phyloP scores from a whole-genome alignment of 257 asterid species.

The Leonotis leonurus region DNA sequence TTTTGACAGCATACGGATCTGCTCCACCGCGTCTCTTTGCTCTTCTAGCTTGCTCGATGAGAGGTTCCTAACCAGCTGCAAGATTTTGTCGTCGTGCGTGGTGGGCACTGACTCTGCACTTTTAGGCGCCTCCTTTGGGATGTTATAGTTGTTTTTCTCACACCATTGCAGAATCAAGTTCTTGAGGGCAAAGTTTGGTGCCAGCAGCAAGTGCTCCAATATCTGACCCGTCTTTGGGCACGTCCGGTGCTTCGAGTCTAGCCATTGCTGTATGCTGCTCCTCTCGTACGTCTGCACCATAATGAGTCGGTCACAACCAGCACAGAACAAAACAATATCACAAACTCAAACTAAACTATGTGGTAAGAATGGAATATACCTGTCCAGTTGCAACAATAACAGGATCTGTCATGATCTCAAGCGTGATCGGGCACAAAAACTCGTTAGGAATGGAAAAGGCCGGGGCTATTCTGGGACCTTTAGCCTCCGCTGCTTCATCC shows the following conservation, averaged over 20 bases:
- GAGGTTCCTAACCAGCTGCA: conserved; percentile 32
- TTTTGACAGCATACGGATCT: conserved; percentile 65
- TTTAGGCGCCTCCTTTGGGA: conserved; percentile 30
- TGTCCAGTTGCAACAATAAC: conserved; percentile 86
- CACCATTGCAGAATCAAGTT: conserved; percentile 78
- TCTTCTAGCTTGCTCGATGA: conserved; percentile 52
- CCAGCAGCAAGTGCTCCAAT: conserved; percentile 41
- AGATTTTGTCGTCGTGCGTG: conserved; percentile 21
- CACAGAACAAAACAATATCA: neutral
- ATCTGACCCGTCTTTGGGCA: conserved; percentile 80
- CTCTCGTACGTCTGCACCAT: conserved; percentile 71
- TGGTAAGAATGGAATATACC: conserved; percentile 28
- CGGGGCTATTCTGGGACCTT: conserved; percentile 23
- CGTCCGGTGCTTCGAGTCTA: conserved; percentile 51
- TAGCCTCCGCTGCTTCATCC: conserved; percentile 23
- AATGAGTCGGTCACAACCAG: neutral
- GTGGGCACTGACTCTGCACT: conserved; percentile 8
- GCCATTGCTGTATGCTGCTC: conserved; percentile 72
- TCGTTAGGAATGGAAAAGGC: conserved; percentile 50
- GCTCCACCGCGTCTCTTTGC: conserved; percentile 55
- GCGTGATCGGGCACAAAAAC: conserved; percentile 81
- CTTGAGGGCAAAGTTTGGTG: conserved; percentile 71
- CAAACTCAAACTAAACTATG: too few relatives aligned
- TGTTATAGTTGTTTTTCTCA: conserved; percentile 42
- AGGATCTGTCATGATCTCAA: conserved; percentile 89